Percentiles rank a stretch among this genome's conserved stretches.
phyloP scores from a whole-genome alignment of 129 eudicot genomes.

The Helianthus tuberosus region DNA sequence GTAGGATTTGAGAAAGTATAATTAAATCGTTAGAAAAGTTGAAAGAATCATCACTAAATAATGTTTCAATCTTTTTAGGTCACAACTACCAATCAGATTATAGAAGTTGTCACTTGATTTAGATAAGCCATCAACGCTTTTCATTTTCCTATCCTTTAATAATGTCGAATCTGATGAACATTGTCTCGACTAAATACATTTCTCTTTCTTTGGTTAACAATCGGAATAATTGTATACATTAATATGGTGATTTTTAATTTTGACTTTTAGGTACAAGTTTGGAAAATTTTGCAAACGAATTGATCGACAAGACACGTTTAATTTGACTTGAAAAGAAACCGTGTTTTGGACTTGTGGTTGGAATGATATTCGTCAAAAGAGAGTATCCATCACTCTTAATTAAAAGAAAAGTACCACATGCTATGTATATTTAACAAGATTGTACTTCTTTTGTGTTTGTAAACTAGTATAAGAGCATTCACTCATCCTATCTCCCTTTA shows the following conservation, averaged over 20 bases:
- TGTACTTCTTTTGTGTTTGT: no score
- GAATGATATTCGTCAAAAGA: neutral
- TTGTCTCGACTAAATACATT: neutral
- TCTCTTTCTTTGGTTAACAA: neutral
- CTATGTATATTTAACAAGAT: neutral
- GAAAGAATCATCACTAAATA: no score
- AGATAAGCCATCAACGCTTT: neutral
- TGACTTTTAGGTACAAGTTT: constrained; percentile 13
- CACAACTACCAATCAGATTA: neutral
- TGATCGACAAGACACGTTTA: neutral
- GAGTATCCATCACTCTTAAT: neutral
- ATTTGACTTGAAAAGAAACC: constrained; percentile 11
- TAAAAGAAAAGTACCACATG: neutral
- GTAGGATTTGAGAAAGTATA: no score
- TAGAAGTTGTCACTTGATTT: constrained; percentile 1
- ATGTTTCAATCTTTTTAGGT: neutral
- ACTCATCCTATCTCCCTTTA: no score
- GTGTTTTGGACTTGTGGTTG: neutral
- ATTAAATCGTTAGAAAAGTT: no score
- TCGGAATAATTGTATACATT: neutral
- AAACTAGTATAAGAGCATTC: no score
- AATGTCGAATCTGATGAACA: neutral
- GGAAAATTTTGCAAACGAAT: neutral
- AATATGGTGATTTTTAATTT: neutral
- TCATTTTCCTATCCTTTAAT: neutral